Conservation (phyloP, 2,329 filamentous ascomycete species). For the Remersonia thermophila region DNA sequence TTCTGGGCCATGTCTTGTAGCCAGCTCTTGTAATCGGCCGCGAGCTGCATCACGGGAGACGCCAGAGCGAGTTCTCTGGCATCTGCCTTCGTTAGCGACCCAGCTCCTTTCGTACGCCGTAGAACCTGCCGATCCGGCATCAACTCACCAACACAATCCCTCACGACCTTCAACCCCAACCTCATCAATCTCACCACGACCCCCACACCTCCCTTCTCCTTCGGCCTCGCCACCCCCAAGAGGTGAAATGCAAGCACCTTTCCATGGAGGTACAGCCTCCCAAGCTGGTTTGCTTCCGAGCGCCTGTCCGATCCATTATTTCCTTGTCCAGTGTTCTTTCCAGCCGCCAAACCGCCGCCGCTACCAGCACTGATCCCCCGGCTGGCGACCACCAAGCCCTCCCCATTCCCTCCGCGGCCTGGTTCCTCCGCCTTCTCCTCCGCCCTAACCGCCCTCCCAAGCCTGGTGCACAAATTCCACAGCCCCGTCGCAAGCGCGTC, state of each 20-base stretch:
- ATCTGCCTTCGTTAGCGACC: conserved; percentile 24
- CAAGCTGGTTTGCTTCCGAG: too few species aligned
- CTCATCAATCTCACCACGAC: conserved; percentile 46
- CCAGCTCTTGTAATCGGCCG: conserved; percentile 41
- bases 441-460: conserved; percentile 24
- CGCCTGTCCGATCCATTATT: too few species aligned
- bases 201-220: conserved; percentile 16
- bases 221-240: conserved; percentile 41
- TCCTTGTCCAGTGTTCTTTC: conserved; percentile 7
- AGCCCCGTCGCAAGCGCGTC: conserved; percentile 44
- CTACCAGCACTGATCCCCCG: too few species aligned
- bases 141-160: conserved; percentile 46
- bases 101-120: too few species aligned
- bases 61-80: conserved; percentile 44
- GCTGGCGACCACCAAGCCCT: background rate
- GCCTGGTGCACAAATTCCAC: conserved; percentile 54
- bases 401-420: background rate
- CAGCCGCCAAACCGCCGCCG: too few species aligned
- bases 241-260: conserved; percentile 54
- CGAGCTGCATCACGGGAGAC: conserved; percentile 49
- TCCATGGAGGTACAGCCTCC: conserved; percentile 26
- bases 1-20: conserved; percentile 22
- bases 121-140: background rate
- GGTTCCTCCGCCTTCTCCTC: conserved; percentile 2
- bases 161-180: conserved; percentile 53